Evolutionary conservation across 2,329 filamentous ascomycete species (phyloP), one percentile per base, ranked within the genome.

Genomic region (Tolypocladium paradoxum): DNA sequence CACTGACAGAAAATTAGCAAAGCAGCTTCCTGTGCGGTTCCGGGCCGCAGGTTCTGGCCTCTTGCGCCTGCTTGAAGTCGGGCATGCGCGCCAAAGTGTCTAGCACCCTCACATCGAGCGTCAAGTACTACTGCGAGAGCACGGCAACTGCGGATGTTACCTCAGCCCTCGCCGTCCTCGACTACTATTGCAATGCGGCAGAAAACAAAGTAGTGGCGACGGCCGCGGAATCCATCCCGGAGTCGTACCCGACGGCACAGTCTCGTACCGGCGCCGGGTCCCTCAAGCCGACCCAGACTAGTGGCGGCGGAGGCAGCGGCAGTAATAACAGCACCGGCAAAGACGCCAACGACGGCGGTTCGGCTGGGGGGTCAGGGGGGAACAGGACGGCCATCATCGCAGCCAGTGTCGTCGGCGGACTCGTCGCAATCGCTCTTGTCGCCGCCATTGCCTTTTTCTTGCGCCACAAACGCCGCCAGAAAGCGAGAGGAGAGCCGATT

Each of bases 1-100:
- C 22, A 4, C 46, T 50, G 6, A 53, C 35, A 34, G 12, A 27
- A n/a, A 16, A 2, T 8, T 14, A 56, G 65, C 66, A 68, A 66
- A 64, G 59, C 2, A 60, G 61, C 14, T 62, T 65, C n/a, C 50
- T 72, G 31, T 80, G 77, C 46, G 74, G 73, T 1, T 57, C 60
- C 1, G 76, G 75, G 0, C 74, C 76, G 0, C 67, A 76, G 56
- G 74, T 73, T 11, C 64, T 81, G 2, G 77, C 77, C 0, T 79
- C 76, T 0, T 81, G 77, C 54, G 71, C 69, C 5, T 81, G 78
- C 53, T 56, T 80, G 52, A 78, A 79, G 56, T 69, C 70, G 3
- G 70, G 72, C 24, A 74, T 79, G 66, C 69, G 69, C 1, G 64
- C 63, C n/a, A 58, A 61, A 0, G 64, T 79, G 6, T 70, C 71